Conservation (phyloP, 441 rosid species). For the Flueggea neowawraea region DNA sequence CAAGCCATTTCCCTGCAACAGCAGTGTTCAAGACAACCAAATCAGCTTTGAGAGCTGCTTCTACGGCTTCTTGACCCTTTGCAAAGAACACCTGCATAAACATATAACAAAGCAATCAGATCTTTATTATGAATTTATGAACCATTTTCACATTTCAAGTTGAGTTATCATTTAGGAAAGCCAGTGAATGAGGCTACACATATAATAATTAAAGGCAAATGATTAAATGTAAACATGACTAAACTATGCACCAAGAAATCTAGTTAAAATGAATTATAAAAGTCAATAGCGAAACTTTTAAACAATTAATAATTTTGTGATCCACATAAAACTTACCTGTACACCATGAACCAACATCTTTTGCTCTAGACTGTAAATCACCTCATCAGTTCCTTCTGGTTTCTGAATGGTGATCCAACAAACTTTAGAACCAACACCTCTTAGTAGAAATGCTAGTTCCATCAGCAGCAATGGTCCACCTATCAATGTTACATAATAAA, state of each 20-base stretch:
- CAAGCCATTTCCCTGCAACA: slow-evolving; percentile 94
- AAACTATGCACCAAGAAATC: too few relatives aligned
- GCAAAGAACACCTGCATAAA: slow-evolving; percentile 53
- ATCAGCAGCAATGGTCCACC: slow-evolving; percentile 65
- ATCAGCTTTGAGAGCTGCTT: slow-evolving; percentile 63
- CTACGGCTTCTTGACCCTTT: slow-evolving; percentile 64
- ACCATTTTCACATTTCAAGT: not conserved
- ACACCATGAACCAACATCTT: slow-evolving; percentile 63
- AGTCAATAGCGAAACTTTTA: too few relatives aligned
- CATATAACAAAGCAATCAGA: not conserved
- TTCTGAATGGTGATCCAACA: slow-evolving; percentile 51
- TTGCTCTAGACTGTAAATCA: slow-evolving; percentile 54
- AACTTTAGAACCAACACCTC: slow-evolving; percentile 60
- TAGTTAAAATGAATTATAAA: too few relatives aligned
- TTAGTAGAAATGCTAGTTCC: slow-evolving; percentile 67
- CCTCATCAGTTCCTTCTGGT: slow-evolving; percentile 40
- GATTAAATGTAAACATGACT: too few relatives aligned
- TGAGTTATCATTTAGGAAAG: too few relatives aligned
- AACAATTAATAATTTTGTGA: too few relatives aligned
- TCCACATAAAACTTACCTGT: slow-evolving; percentile 28
- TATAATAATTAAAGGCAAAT: too few relatives aligned
- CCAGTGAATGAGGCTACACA: too few relatives aligned
- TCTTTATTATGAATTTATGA: not conserved
- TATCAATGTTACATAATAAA: slow-evolving; percentile 6
- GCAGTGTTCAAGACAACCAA: slow-evolving; percentile 84